These are phyloP conservation scores for Lepiota subincarnata DNA, from an alignment of 768 basidiomycete genomes.

Conservation along the genomic window DNA sequence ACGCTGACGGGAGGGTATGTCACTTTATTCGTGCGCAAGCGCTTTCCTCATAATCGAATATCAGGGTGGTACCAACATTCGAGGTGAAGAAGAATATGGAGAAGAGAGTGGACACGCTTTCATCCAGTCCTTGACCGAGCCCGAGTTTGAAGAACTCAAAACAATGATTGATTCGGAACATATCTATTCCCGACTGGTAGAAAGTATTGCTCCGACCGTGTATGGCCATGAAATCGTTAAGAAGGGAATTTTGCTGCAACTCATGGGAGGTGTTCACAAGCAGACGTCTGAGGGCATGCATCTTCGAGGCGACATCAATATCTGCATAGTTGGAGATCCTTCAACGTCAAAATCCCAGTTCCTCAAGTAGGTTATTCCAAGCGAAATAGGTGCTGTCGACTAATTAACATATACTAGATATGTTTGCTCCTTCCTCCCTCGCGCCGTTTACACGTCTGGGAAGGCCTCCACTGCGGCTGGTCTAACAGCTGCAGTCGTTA, in stretches of 20 bases:
- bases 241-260: slow-evolving; percentile 91
- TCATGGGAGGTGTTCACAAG: slow-evolving; percentile 99
- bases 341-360: slow-evolving; percentile 99
- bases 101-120: slow-evolving; percentile 81
- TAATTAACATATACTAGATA: slow-evolving; percentile 52
- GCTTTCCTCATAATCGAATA: slow-evolving; percentile 3
- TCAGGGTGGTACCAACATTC: slow-evolving; percentile 81
- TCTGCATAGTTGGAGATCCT: slow-evolving; percentile 97
- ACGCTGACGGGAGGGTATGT: slow-evolving; percentile 83
- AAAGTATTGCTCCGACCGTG: slow-evolving; percentile 95
- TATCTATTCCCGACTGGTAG: slow-evolving; percentile 91
- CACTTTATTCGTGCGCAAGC: neutral
- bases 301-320: slow-evolving; percentile 97
- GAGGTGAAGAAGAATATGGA: slow-evolving; percentile 81
- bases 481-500: slow-evolving; percentile 97
- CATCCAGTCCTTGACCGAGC: slow-evolving; percentile 83
- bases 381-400: neutral
- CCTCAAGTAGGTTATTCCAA: slow-evolving; percentile 66
- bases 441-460: slow-evolving; percentile 98
- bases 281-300: slow-evolving; percentile 95
- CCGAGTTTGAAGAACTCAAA: slow-evolving; percentile 93
- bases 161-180: slow-evolving; percentile 92
- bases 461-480: slow-evolving; percentile 99
- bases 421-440: slow-evolving; percentile 95
- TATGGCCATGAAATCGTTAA: slow-evolving; percentile 99